These are phyloP conservation scores for Cochlearia excelsa DNA, from an alignment of 345 rosid genomes.

Conservation along the genomic window DNA sequence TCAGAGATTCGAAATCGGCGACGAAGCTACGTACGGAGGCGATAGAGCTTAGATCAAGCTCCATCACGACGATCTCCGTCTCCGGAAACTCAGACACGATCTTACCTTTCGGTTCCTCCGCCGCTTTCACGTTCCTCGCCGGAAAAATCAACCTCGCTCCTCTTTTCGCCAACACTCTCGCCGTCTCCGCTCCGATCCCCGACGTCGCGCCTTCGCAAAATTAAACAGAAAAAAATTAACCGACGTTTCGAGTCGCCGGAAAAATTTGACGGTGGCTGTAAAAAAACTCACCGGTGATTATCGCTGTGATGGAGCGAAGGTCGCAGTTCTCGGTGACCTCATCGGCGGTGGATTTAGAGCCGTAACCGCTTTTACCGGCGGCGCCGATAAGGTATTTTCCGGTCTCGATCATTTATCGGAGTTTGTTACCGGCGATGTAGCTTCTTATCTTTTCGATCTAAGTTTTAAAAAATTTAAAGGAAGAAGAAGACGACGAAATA, in stretches of 20 bases:
- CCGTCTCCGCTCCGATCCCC: constrained; percentile 96
- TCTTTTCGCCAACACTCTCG: constrained; percentile 71
- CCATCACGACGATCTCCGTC: constrained; percentile 63
- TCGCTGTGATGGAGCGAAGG: constrained; percentile 65
- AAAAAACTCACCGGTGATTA: constrained; percentile 68
- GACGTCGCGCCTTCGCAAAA: constrained; percentile 78
- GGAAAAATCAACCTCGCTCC: constrained; percentile 81
- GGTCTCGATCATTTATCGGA: constrained; percentile 58
- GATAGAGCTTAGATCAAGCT: constrained; percentile 91
- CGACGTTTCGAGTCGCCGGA: constrained; percentile 2
- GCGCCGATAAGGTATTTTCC: constrained; percentile 76
- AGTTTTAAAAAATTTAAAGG: constrained; percentile 9
- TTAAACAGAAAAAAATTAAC: neutral
- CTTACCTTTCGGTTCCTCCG: constrained; percentile 68
- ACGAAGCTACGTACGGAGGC: constrained; percentile 69
- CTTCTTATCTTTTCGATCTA: neutral
- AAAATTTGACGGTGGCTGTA: neutral
- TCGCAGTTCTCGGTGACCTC: constrained; percentile 62
- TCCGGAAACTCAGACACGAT: constrained; percentile 66
- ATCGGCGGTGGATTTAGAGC: constrained; percentile 90
- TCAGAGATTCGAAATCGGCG: constrained; percentile 60
- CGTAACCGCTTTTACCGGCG: constrained; percentile 73
- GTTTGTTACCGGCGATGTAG: constrained; percentile 19
- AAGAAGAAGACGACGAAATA: constrained; percentile 2
- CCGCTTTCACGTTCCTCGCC: constrained; percentile 71